Conservation (phyloP, 1,284 basidiomycete genomes). For the Ganoderma sinense region DNA sequence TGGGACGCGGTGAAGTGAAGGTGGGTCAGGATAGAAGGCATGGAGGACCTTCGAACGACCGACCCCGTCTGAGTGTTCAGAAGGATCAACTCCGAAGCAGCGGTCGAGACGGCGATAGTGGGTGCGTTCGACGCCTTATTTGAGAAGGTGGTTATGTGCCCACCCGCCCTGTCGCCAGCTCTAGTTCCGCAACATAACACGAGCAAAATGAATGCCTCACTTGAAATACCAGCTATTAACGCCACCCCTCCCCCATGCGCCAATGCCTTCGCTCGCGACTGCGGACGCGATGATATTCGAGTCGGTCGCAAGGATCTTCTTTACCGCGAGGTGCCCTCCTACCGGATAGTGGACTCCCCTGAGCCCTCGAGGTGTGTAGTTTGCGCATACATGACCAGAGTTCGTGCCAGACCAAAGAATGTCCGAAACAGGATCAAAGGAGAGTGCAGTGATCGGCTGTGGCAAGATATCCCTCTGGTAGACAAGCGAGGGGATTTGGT, state of each 20-base stretch:
- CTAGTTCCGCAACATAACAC: slow-evolving; percentile 1
- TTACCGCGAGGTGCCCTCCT: slow-evolving; percentile 68
- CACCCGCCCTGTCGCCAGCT: slow-evolving; percentile 20
- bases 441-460: slow-evolving; percentile 74
- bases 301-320: slow-evolving; percentile 78
- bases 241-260: slow-evolving; percentile 84
- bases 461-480: slow-evolving; percentile 49
- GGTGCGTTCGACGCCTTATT: slow-evolving; percentile 57
- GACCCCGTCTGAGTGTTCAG: slow-evolving; percentile 81
- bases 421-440: slow-evolving; percentile 92
- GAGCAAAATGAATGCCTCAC: slow-evolving; percentile 46
- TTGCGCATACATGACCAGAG: slow-evolving; percentile 77
- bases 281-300: slow-evolving; percentile 75
- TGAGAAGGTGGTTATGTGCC: slow-evolving; percentile 66
- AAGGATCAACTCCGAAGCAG: slow-evolving; percentile 70
- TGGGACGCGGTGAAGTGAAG: slow-evolving; percentile 63
- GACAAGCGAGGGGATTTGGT: slow-evolving; percentile 45
- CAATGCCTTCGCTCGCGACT: slow-evolving; percentile 65
- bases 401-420: slow-evolving; percentile 88
- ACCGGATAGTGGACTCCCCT: slow-evolving; percentile 84
- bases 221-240: slow-evolving; percentile 81
- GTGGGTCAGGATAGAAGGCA: slow-evolving; percentile 67
- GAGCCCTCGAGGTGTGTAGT: slow-evolving; percentile 71
- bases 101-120: slow-evolving; percentile 70
- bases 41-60: slow-evolving; percentile 64